Evolutionary conservation across 768 basidiomycete species (phyloP).

Genomic region (Leccinum subtestaceum): DNA sequence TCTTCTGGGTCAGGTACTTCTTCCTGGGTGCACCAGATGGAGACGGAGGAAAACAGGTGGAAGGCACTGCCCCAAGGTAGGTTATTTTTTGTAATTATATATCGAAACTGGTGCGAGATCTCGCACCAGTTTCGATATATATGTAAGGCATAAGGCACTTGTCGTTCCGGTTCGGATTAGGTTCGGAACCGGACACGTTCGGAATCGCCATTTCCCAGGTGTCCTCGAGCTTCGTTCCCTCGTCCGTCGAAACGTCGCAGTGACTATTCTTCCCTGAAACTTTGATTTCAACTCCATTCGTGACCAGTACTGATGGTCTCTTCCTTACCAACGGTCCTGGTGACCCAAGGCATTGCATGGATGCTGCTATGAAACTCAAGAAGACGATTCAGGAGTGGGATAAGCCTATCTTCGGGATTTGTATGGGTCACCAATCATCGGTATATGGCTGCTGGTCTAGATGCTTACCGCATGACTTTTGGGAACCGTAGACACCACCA

Average conservation of each 20-base stretch:
- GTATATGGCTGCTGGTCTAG: conserved; percentile 90
- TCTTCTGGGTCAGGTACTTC: conserved; percentile 89
- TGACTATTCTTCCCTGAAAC: conserved; percentile 97
- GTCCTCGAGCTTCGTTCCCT: conserved; percentile 61
- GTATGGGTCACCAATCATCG: conserved; percentile 99
- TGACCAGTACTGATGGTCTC: conserved; percentile 86
- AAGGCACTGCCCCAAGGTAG: too few species aligned
- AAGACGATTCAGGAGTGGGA: conserved; percentile 85
- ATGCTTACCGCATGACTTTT: conserved; percentile 98
- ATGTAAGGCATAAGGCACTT: too few species aligned
- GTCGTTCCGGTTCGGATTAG: too few species aligned
- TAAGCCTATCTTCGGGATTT: conserved; percentile 95
- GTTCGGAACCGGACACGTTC: too few species aligned
- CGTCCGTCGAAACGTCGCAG: conserved; percentile 84
- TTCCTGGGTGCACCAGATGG: conserved; percentile 81
- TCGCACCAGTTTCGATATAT: too few species aligned
- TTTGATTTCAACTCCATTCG: conserved; percentile 92
- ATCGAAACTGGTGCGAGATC: too few species aligned
- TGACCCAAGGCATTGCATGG: conserved; percentile 86
- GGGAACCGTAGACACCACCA: conserved; percentile 99
- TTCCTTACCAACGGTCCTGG: conserved; percentile 98
- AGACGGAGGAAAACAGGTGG: conserved; percentile 62
- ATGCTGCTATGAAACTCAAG: conserved; percentile 77
- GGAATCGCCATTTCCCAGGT: too few species aligned
- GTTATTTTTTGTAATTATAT: too few species aligned